Base-by-base conservation (phyloP, 129 eudicot genomes). In the Artemisia argyi region DNA sequence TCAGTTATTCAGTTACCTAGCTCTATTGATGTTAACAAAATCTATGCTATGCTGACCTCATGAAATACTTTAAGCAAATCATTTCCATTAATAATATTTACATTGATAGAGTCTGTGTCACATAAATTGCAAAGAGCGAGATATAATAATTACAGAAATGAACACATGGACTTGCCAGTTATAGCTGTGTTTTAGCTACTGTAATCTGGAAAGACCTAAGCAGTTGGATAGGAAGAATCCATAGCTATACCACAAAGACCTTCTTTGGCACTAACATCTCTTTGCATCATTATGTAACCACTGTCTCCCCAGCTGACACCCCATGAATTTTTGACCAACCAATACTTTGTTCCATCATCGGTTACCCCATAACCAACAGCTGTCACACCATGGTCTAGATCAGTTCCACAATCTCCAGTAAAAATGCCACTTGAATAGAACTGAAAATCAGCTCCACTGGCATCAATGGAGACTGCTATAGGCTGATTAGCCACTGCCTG, bases 201-300 rank as follows among this genome's bases (percentile, higher is more conserved):
- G 11, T 47, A 69, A 53, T 26, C 17, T 30, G n/a, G 49, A 16
- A 42, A 53, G 16, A 54, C 52, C 18, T 32, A 69, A 28, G 64
- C 52, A 32, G 74, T 69, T 54, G 80, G 89, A 68, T 73, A 81
- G 7, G 86, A 81, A 49, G 89, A 57, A 57, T 62, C 81, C 78
- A 68, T 73, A 18, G 86, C 83, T 24, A 85, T 74, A 51, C 86
- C 86, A 74, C 89, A 85, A 3, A 78, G 69, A 39, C 86, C 85
- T 74, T 72, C 67, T 22, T 85, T 66, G 24, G 69, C 81, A 66
- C 26, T 63, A 61, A 83, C 63, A 65, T 57, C 87, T 68, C 87
- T 51, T 61, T 79, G 64, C 82, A 79, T 79, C 71, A 81, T 81
- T 44, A 85, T 78, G 32, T 85, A 85, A 24, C 89, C 89, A 18